These are phyloP conservation scores for Dryas integrifolia DNA, from an alignment of 331 rosid genomes.

Conservation along the genomic window DNA sequence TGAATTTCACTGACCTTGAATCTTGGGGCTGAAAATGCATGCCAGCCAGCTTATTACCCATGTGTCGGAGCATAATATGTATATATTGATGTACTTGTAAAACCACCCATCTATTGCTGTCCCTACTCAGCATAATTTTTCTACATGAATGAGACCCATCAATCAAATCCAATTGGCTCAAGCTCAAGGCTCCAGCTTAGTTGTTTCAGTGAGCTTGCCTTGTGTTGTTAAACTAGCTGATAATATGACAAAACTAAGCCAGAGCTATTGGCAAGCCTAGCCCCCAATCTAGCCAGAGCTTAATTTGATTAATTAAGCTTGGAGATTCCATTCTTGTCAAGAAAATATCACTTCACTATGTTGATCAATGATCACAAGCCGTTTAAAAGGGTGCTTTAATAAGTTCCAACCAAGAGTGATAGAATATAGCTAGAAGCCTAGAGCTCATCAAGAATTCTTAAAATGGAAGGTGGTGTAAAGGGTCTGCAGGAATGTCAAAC, in stretches of 20 bases:
- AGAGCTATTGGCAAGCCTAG: slow-evolving; percentile 21
- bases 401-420: slow-evolving; percentile 21
- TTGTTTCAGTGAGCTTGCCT: background rate
- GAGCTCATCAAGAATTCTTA: slow-evolving; percentile 9
- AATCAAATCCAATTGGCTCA: slow-evolving; percentile 12
- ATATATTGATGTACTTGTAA: background rate
- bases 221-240: background rate
- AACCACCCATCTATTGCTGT: slow-evolving; percentile 11
- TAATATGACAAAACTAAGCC: slow-evolving; percentile 13
- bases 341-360: slow-evolving; percentile 26
- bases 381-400: slow-evolving; percentile 18
- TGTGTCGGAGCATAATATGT: no score
- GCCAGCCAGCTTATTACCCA: no score
- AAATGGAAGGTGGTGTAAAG: slow-evolving; percentile 54
- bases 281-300: slow-evolving; percentile 10
- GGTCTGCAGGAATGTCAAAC: slow-evolving; percentile 30
- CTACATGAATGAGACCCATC: slow-evolving; percentile 19
- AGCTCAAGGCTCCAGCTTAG: background rate
- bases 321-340: slow-evolving; percentile 47
- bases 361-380: background rate
- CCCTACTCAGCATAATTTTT: slow-evolving; percentile 11
- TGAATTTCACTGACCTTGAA: no score
- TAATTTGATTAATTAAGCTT: slow-evolving; percentile 19
- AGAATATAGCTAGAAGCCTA: no score
- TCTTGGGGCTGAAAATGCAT: no score